Base-by-base conservation (phyloP, 257 asterid genomes). In the Solanum clarkiae region DNA sequence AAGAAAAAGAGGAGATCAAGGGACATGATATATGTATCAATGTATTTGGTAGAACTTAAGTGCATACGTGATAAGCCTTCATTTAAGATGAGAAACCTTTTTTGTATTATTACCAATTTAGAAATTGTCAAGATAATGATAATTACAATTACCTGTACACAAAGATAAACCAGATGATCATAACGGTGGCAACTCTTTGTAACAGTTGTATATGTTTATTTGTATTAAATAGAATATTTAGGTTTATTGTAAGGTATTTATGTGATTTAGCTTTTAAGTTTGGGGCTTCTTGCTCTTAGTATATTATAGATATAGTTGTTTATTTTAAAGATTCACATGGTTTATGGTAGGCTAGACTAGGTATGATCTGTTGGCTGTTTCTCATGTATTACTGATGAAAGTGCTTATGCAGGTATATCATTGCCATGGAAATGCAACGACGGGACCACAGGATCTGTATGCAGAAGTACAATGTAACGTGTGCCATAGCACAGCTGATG, bases 381-480 rank as follows among this genome's bases (percentile, higher is more conserved):
- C 74, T 83, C 13, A 15, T 80, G 32, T 32, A 60, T 81, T 36
- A 63, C 29, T 69, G 55, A 62, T 84, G 57, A 85, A 68, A 84
- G 24, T 85, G 29, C 80, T 53, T 57, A 65, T 86, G 89, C 90
- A 93, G 98, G 94, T 86, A 36, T 84, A 86, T 75, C 63, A 91
- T 90, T 29, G 81, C 87, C 69, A 11, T 84, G 97, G 97, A 84
- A 93, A 92, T 87, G 90, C 88, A 36, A 87, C 94, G 24, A 55
- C 59, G 17, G 94, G 94, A 66, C 93, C 90, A 24, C 75, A 80
- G 49, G 90, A 93, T 82, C 90, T 81, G 18, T 91, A 93, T 86
- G 84, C 93, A 17, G 90, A 92, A 85, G 86, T 72, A 12, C 88
- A 86, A 79, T 94, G 98, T 80, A 81, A 88, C n/a, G 89, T 90